A percentile compares a stretch with the other conserved stretches of the same genome.
Conservation (phyloP, 495 filamentous ascomycete species). For the Clavariopsis aquatica region DNA sequence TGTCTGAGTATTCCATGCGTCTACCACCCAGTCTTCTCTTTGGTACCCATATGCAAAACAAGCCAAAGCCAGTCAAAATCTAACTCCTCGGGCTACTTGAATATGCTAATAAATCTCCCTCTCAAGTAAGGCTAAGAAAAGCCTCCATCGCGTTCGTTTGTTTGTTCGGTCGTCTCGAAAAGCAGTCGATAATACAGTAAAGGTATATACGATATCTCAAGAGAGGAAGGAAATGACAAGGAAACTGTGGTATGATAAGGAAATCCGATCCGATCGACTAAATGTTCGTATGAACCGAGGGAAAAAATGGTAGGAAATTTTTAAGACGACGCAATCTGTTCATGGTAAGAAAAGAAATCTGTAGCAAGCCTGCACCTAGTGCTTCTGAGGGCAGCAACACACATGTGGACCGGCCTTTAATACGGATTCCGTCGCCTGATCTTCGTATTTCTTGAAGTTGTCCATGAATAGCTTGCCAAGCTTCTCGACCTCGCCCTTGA, state of each 20-base stretch:
- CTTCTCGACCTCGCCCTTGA: slow-evolving; percentile 84
- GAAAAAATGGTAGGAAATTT: slow-evolving; percentile 8
- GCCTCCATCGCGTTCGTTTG: not conserved
- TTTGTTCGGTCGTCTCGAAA: not conserved
- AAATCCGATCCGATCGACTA: not conserved
- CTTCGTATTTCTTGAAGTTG: slow-evolving; percentile 95
- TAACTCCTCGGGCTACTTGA: not conserved
- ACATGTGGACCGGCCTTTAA: slow-evolving; percentile 64
- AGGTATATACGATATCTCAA: not conserved
- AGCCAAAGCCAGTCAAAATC: not conserved
- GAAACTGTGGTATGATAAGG: slow-evolving; percentile 12
- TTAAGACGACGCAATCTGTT: slow-evolving; percentile 24
- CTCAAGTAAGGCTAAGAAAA: not conserved
- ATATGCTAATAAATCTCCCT: not conserved
- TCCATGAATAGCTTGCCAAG: slow-evolving; percentile 84
- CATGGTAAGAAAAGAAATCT: slow-evolving; percentile 21
- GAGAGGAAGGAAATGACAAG: not conserved
- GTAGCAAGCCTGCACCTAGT: slow-evolving; percentile 13
- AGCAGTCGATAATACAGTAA: slow-evolving; percentile 1
- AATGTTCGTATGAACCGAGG: not conserved
- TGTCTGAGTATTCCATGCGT: not conserved
- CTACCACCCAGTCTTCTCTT: not conserved
- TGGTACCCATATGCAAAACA: not conserved
- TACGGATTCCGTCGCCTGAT: slow-evolving; percentile 82
- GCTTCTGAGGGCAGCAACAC: slow-evolving; percentile 38